Base-by-base conservation (phyloP, 768 basidiomycete genomes). In the Leccinum boreale region DNA sequence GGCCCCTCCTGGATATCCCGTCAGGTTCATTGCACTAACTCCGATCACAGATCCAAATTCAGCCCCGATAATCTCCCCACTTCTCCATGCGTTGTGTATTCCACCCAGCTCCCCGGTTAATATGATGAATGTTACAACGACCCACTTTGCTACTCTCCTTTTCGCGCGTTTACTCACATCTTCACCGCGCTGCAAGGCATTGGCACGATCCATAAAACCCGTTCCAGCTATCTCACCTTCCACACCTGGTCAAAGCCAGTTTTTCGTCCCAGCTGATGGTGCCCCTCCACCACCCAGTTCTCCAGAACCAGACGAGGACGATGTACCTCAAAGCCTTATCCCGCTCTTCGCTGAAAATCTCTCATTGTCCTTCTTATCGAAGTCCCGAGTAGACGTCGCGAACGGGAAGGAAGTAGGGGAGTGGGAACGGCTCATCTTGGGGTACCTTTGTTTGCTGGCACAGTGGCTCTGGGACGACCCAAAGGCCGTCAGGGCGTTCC, bases 381-480 rank as follows among this genome's bases (percentile, higher is more conserved):
- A 89, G 23, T 83, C 84, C 7, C 79, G 91, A 33, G 65, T 65
- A 12, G 69, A 73, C 12, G 7, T 33, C 12, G 76, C 84, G 11
- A 78, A 87, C 62, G 85, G 85, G 39, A 78, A 79, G 47, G 92
- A 95, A 64, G 80, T 84, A 14, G 78, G 89, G 50, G 95, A 97
- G 65, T 98, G 94, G 93, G 93, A 94, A 60, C 80, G 93, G 58
- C 77, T 96, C 49, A 86, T 94, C 66, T 85, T 92, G 8, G 90
- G 87, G 0, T 96, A 98, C 67, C 77, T 98, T 35, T 83, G 84
- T 50, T 71, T 97, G 54, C 78, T 99, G 31, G 80, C 85, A 4
- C 92, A 94, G 60, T 99, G 97, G 97, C 78, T 97, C 7, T 99
- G 95, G 95, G 96, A 98, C 66, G 95, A 97, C 65, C 86, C 94